Conservation (phyloP, 768 basidiomycete genomes). For the Hydnum rufescens region DNA sequence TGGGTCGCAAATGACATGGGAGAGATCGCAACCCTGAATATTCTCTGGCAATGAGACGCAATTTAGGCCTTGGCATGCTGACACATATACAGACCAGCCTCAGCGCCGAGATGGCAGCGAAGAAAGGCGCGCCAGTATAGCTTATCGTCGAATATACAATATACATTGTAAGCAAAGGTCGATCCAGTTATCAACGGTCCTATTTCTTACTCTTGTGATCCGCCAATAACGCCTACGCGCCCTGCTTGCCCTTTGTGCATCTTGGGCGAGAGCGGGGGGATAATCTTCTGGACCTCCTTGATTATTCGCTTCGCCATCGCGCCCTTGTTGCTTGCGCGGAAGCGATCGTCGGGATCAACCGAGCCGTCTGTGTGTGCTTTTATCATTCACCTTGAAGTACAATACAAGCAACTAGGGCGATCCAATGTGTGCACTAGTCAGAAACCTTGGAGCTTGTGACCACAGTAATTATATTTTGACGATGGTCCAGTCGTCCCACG, state of each 20-base stretch:
- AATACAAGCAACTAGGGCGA: too few relatives aligned
- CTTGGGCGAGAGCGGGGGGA: slow-evolving; percentile 75
- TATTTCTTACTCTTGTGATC: slow-evolving; percentile 67
- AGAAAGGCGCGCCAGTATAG: slow-evolving; percentile 94
- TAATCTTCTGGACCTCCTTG: slow-evolving; percentile 58
- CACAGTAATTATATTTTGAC: too few relatives aligned
- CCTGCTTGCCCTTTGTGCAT: slow-evolving; percentile 94
- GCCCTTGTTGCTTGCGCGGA: too few relatives aligned
- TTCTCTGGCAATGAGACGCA: slow-evolving; percentile 1
- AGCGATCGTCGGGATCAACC: too few relatives aligned
- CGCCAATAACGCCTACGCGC: slow-evolving; percentile 83
- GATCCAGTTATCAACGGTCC: neutral
- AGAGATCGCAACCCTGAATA: slow-evolving; percentile 73
- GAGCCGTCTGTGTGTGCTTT: too few relatives aligned
- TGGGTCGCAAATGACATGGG: slow-evolving; percentile 94
- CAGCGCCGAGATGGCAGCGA: slow-evolving; percentile 79
- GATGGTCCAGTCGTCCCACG: too few relatives aligned
- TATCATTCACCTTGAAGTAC: too few relatives aligned
- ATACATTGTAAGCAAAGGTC: too few relatives aligned
- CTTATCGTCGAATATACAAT: too few relatives aligned
- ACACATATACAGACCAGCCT: slow-evolving; percentile 38
- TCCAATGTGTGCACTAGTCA: too few relatives aligned
- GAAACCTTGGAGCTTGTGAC: too few relatives aligned
- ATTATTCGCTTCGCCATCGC: slow-evolving; percentile 25
- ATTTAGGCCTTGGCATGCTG: neutral